A percentile compares a stretch with the other conserved stretches of the same genome.
Evolutionary conservation across 805 yeast genomes (phyloP).

Genomic region (Starmerella ratchasimensis): DNA sequence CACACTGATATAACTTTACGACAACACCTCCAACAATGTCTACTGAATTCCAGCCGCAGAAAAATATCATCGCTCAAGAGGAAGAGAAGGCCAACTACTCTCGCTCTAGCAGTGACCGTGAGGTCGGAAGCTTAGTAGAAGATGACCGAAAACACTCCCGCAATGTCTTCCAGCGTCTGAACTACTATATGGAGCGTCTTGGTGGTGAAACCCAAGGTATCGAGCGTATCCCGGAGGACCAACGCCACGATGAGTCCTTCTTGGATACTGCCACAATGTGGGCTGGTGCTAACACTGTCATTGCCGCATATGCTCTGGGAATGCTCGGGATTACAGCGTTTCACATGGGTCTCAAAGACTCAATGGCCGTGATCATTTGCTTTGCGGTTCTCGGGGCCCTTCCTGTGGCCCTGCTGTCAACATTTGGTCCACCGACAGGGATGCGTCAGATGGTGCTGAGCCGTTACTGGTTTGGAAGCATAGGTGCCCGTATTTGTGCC

Average conservation of each 20-base stretch:
- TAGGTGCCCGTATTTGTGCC: constrained; percentile 63
- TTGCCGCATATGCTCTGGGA: constrained; percentile 73
- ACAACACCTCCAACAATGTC: too few relatives aligned
- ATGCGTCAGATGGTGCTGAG: constrained; percentile 78
- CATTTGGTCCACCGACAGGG: constrained; percentile 74
- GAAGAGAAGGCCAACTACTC: constrained; percentile 7
- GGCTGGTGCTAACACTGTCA: constrained; percentile 79
- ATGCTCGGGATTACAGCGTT: constrained; percentile 51
- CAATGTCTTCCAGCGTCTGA: constrained; percentile 13
- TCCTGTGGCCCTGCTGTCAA: constrained; percentile 72
- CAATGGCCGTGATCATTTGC: constrained; percentile 52
- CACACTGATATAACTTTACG: too few relatives aligned
- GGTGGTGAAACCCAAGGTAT: constrained; percentile 57
- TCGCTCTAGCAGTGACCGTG: constrained; percentile 7
- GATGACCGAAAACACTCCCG: constrained; percentile 6
- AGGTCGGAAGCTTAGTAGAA: constrained; percentile 5
- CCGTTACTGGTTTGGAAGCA: constrained; percentile 62
- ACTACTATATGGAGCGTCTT: constrained; percentile 15
- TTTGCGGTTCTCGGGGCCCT: constrained; percentile 59
- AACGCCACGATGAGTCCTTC: constrained; percentile 53
- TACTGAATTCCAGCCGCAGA: background rate
- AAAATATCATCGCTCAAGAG: background rate
- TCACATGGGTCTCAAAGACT: constrained; percentile 60
- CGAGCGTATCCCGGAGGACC: constrained; percentile 66
- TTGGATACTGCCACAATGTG: constrained; percentile 74